Percentiles rank a stretch among this genome's conserved stretches.
Evolutionary conservation across 2,329 filamentous ascomycete species (phyloP).

Genomic region (Xylariaceae sp.): DNA sequence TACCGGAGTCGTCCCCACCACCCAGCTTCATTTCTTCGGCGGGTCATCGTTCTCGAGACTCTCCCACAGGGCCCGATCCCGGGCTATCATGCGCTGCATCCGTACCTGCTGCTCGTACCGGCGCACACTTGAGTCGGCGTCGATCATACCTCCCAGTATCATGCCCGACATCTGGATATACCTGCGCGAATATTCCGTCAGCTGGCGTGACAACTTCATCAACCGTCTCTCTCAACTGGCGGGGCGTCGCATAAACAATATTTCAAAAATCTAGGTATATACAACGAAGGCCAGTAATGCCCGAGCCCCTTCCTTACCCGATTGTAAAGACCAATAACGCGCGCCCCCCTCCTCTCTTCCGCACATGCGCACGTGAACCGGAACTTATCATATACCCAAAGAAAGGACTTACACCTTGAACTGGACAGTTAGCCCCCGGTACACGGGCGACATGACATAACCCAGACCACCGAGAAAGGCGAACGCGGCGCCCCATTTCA

Average conservation of each 20-base stretch:
- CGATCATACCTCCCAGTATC: conserved; percentile 71
- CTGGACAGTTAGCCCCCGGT: conserved; percentile 65
- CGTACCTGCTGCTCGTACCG: conserved; percentile 61
- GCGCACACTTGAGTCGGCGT: conserved; percentile 64
- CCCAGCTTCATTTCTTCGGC: conserved; percentile 23
- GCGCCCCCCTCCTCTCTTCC: too few species aligned
- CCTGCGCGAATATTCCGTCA: conserved; percentile 37
- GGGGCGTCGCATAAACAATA: too few species aligned
- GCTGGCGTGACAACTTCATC: neutral
- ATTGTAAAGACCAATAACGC: too few species aligned
- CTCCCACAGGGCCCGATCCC: conserved; percentile 64
- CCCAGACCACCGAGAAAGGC: conserved; percentile 58
- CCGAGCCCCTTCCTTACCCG: too few species aligned
- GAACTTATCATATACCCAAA: too few species aligned
- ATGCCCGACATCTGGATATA: conserved; percentile 82
- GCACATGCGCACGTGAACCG: too few species aligned
- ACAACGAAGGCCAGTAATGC: neutral
- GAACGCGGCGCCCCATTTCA: conserved; percentile 66
- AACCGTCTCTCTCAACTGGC: too few species aligned
- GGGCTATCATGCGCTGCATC: conserved; percentile 56
- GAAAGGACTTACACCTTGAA: conserved; percentile 62
- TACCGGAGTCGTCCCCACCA: neutral
- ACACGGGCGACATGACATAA: conserved; percentile 62
- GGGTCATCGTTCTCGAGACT: conserved; percentile 47
- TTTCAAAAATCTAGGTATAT: neutral